Evolutionary conservation across 2,329 filamentous ascomycete genomes (phyloP).

Genomic region (Fusarium multiceps): DNA sequence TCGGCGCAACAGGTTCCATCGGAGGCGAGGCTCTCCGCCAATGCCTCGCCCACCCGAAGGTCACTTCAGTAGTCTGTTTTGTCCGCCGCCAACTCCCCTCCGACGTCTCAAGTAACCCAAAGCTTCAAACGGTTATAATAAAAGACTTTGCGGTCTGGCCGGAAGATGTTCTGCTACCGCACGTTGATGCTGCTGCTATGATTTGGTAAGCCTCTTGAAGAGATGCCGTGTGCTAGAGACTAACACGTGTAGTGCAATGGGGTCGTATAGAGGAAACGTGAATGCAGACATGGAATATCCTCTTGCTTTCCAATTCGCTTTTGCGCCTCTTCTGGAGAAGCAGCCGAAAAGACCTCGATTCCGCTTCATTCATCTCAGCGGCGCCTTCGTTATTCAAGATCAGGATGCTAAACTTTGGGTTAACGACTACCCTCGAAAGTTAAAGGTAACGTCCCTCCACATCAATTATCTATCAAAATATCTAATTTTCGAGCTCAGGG

Average conservation of each 20-base stretch:
- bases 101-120: slow-evolving; percentile 21
- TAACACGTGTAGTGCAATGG: slow-evolving; percentile 32
- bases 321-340: slow-evolving; percentile 14
- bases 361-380: slow-evolving; percentile 50
- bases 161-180: slow-evolving; percentile 14
- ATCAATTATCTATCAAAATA: accelerated
- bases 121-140: slow-evolving; percentile 28
- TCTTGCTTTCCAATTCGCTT: slow-evolving; percentile 25
- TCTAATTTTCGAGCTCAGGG: slow-evolving; percentile 17
- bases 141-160: slow-evolving; percentile 39
- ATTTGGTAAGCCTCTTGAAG: slow-evolving; percentile 31
- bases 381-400: slow-evolving; percentile 49
- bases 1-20: slow-evolving; percentile 51
- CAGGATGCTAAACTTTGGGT: slow-evolving; percentile 48
- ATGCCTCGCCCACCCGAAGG: slow-evolving; percentile 48
- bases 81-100: slow-evolving; percentile 45
- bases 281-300: slow-evolving; percentile 40
- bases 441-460: slow-evolving; percentile 18
- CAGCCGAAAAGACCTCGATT: slow-evolving; percentile 30
- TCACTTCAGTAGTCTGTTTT: slow-evolving; percentile 49
- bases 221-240: neutral
- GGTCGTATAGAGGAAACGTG: slow-evolving; percentile 33
- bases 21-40: slow-evolving; percentile 49
- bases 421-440: slow-evolving; percentile 31
- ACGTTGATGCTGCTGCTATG: slow-evolving; percentile 40